These are phyloP conservation scores for Stereum hirsutum DNA, from an alignment of 1,284 basidiomycete species.

Conservation along the genomic window DNA sequence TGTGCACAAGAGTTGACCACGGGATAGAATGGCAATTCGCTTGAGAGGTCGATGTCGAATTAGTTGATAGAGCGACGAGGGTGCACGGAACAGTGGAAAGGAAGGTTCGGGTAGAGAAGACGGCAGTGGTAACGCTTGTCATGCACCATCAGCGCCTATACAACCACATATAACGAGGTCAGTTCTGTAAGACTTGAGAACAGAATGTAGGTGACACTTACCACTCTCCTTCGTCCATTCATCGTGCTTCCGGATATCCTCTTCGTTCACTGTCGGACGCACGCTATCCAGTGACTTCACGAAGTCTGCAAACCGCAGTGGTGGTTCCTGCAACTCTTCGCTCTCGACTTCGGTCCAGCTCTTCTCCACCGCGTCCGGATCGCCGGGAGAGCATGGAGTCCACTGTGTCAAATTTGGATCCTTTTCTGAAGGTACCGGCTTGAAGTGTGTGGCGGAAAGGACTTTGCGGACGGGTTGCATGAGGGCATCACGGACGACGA, in stretches of 20 bases:
- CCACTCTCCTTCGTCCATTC: constrained; percentile 90
- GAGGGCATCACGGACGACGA: constrained; percentile 92
- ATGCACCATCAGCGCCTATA: too few species aligned
- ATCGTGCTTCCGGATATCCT: constrained; percentile 87
- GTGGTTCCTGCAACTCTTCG: constrained; percentile 86
- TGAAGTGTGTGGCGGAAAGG: constrained; percentile 93
- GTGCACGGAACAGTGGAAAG: not conserved
- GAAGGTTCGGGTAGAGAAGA: too few species aligned
- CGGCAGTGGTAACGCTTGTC: too few species aligned
- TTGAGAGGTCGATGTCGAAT: too few species aligned
- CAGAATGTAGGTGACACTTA: constrained; percentile 10
- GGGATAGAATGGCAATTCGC: too few species aligned
- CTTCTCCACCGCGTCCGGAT: constrained; percentile 81
- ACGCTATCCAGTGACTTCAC: constrained; percentile 76
- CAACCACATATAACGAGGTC: too few species aligned
- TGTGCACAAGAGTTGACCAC: too few species aligned
- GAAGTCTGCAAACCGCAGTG: constrained; percentile 77
- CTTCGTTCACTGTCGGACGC: constrained; percentile 83
- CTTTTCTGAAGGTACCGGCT: constrained; percentile 34
- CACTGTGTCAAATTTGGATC: constrained; percentile 39
- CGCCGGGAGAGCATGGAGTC: constrained; percentile 96
- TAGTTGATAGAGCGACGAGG: not conserved
- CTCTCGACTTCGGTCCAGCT: constrained; percentile 89
- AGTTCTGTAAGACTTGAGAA: too few species aligned
- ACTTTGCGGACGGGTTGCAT: constrained; percentile 99